Base-by-base conservation (phyloP, 2,329 filamentous ascomycete genomes). In the Escovopsis weberi region DNA sequence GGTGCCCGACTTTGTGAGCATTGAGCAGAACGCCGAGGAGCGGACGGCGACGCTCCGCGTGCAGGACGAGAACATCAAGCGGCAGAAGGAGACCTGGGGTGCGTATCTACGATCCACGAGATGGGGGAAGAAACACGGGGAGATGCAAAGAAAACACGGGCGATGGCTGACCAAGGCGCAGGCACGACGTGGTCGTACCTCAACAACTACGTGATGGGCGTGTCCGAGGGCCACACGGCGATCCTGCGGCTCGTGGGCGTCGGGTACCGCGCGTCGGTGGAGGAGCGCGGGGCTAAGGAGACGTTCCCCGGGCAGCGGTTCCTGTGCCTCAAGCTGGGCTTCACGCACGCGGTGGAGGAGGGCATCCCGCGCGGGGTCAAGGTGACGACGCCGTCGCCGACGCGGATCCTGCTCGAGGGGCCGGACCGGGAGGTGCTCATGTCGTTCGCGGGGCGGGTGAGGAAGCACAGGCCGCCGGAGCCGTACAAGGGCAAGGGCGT, bases 401-500 rank as follows among this genome's bases (percentile, higher is more conserved):
- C 91, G 32, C 78, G 88, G 46, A 85, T 98, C 51, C 66, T 98
- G 53, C 67, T 98, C 34, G 87, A 98, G 67, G 87, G 91, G 8
- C 73, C 81, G 41, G 78, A 96, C 59, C 87, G 86, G 59, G 81
- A 93, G 63, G 74, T 80, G 39, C 78, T 98, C 49, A 91, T 87
- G 73, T 80, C 83, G 45, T 95, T 96, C 62, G 91, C 91, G 15
- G 91, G 91, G 1, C 70, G 80, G 53, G 93, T 98, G 52, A 74
- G 86, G 53, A 75, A 70, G 63, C 96, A 89, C 89, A 80, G 91
- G 59, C 75, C 75, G 50, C 91, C 91, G 28, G 91, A 98, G 67
- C 91, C 91, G 50, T 98, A 98, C 66, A 98, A 98, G 77, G 91
- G 91, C 52, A 96, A 98, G 78, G 91, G 91, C 54, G 94, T 98